These are phyloP conservation scores for Macrolepiota albuminosa DNA, from an alignment of 768 basidiomycete genomes.

Conservation along the genomic window DNA sequence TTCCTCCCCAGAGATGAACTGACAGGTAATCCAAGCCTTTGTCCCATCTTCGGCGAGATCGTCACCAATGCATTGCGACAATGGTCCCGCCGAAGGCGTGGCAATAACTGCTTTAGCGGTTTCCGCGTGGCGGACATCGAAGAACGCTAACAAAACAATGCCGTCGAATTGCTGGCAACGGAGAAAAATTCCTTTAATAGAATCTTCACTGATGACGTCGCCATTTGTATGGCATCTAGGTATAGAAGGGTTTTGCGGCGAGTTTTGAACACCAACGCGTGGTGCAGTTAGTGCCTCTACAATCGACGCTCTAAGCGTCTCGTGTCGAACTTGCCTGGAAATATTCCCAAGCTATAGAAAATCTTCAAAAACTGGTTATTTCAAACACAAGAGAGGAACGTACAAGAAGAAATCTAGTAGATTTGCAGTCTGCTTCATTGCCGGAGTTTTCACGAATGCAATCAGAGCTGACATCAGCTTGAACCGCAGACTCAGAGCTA, in stretches of 20 bases:
- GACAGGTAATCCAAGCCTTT: conserved; percentile 31
- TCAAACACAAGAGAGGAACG: background rate
- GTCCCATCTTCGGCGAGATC: conserved; percentile 19
- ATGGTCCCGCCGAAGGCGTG: conserved; percentile 19
- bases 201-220: conserved; percentile 14
- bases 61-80: conserved; percentile 27
- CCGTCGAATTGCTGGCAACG: conserved; percentile 47
- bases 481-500: conserved; percentile 27
- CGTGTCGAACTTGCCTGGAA: conserved; percentile 22
- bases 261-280: background rate
- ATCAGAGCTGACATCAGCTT: conserved; percentile 16
- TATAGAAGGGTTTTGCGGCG: background rate
- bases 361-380: background rate
- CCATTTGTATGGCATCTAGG: background rate
- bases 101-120: conserved; percentile 41
- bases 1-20: conserved; percentile 41
- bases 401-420: conserved; percentile 34
- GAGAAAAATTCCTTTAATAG: conserved; percentile 54
- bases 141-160: conserved; percentile 54
- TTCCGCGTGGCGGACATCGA: conserved; percentile 52
- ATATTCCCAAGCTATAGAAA: conserved; percentile 30
- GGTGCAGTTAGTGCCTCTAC: conserved; percentile 18
- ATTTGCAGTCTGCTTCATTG: conserved; percentile 24
- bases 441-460: conserved; percentile 18
- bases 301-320: conserved; percentile 24